These are phyloP conservation scores for Fusarium globosum DNA, from an alignment of 2,329 filamentous ascomycete species.

Conservation along the genomic window DNA sequence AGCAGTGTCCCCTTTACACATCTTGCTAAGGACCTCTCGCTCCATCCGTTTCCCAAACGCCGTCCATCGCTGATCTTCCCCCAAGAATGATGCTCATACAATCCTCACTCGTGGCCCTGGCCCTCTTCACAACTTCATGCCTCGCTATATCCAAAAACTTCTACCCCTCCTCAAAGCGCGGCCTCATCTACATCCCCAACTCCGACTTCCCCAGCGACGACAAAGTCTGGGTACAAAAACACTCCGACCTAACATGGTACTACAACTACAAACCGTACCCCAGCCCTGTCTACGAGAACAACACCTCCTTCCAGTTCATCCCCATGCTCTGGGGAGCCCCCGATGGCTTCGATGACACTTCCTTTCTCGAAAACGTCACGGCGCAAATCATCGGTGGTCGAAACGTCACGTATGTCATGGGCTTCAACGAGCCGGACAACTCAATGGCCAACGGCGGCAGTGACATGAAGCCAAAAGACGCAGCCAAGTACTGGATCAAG, in stretches of 20 bases:
- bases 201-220: background rate
- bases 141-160: background rate
- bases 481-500: background rate
- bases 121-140: background rate
- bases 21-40: accelerated
- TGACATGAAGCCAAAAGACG: background rate
- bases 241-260: background rate
- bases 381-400: background rate
- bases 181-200: background rate
- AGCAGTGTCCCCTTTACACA: too few species aligned
- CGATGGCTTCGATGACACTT: background rate
- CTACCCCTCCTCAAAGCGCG: background rate
- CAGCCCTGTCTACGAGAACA: background rate
- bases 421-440: background rate
- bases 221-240: background rate
- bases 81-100: background rate
- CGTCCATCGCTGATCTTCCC: too few species aligned
- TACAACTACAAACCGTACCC: background rate
- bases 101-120: background rate
- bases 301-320: background rate
- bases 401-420: background rate
- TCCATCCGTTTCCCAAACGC: background rate
- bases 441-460: background rate
- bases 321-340: background rate
- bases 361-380: background rate